These are phyloP conservation scores for Cordia subcordata DNA, from an alignment of 257 asterid genomes.

Conservation along the genomic window DNA sequence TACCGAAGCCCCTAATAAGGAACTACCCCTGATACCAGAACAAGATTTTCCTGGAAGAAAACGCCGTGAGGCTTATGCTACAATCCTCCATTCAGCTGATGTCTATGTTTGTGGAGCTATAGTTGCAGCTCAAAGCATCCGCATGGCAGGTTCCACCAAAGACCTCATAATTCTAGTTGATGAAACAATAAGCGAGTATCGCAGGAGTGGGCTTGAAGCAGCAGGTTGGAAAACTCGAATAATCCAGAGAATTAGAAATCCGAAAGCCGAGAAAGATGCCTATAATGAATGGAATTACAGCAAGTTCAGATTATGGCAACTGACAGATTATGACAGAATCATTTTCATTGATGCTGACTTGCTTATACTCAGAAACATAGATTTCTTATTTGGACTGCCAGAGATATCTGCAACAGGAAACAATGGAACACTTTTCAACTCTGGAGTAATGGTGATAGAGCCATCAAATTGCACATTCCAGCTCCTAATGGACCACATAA, in stretches of 20 bases:
- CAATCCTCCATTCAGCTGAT: slow-evolving; percentile 85
- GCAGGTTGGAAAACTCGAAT: slow-evolving; percentile 86
- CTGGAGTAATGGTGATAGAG: slow-evolving; percentile 91
- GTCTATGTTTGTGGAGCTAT: slow-evolving; percentile 93
- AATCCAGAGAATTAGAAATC: slow-evolving; percentile 71
- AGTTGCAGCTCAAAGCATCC: slow-evolving; percentile 87
- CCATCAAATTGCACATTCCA: slow-evolving; percentile 81
- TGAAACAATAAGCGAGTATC: slow-evolving; percentile 58
- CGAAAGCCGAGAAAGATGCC: slow-evolving; percentile 84
- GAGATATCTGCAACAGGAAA: slow-evolving; percentile 88
- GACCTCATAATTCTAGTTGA: slow-evolving; percentile 93
- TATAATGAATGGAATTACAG: slow-evolving; percentile 97
- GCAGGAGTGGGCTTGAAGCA: slow-evolving; percentile 61
- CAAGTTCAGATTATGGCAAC: slow-evolving; percentile 88
- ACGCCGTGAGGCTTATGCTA: slow-evolving; percentile 82
- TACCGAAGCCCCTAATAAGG: no score
- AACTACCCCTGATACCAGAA: slow-evolving; percentile 36
- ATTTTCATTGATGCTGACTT: slow-evolving; percentile 84
- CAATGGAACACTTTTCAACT: slow-evolving; percentile 83
- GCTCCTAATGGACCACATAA: slow-evolving; percentile 75
- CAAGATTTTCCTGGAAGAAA: slow-evolving; percentile 24
- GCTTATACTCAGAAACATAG: slow-evolving; percentile 73
- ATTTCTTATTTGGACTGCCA: slow-evolving; percentile 70
- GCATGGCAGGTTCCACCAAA: slow-evolving; percentile 73
- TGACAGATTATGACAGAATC: slow-evolving; percentile 76